Base-by-base conservation (phyloP, 495 filamentous ascomycete genomes). In the Pseudomonodictys pantanalensis region DNA sequence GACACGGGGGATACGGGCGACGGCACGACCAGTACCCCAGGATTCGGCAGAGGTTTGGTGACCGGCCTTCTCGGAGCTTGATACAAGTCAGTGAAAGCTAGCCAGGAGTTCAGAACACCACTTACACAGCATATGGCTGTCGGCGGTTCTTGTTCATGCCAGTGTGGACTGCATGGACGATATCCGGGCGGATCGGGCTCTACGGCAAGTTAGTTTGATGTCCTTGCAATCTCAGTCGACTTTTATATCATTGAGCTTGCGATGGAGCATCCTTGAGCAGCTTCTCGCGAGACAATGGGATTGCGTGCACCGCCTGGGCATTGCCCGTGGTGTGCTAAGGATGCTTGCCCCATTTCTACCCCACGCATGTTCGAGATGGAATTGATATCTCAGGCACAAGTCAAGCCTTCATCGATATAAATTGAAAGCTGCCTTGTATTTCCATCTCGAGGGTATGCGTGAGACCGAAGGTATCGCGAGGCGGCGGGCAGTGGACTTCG, bases 81-180 rank as follows among this genome's bases (percentile, higher is more conserved):
- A 7, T 17, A 4, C 2, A 2, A 26, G 29, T 57, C 58, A 57
- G 52, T 46, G 10, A 22, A 4, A 18, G 29, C 17, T 30, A 11
- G 2, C 8, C 9, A 39, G 23, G 23, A 2, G 18, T 28, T 32
- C 43, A 12, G 18, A 15, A 35, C 8, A 10, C 12, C 22, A 46
- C 60, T 57, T 46, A 96, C 83, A 98, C 93, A 71, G 93, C 87
- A 79, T 98, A 98, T 58, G 93, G 92, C 83, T 98, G 93, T 76
- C 93, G 86, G 86, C 95, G 96, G 85, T 98, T 98, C 88, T 97
- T 98, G 73, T 92, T 92, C 86, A 98, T 95, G 72, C 95, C 95
- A 71, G 90, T 92, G 83, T 98, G 93, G 71, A 97, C 93, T 60
- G 80, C 87, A 85, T 97, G 93, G 70, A 98, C 95, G 73, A 98